These are phyloP conservation scores for Myrmaecium sp. DNA, from an alignment of 2,329 filamentous ascomycete species.

Conservation along the genomic window DNA sequence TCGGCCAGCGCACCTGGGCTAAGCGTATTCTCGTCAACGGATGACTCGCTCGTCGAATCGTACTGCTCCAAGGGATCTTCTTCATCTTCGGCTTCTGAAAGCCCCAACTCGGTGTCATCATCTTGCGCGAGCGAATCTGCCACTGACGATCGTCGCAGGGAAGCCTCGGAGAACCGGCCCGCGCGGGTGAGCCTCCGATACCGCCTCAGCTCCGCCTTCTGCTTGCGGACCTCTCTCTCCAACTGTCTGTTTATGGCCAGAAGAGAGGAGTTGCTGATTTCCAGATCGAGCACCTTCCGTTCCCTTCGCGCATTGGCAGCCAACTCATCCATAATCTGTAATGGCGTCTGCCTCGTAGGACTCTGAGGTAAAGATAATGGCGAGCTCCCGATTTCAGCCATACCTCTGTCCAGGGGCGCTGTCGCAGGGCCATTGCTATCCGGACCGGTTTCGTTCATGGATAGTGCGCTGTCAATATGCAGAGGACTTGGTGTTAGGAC, in stretches of 20 bases:
- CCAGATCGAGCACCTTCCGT: conserved; percentile 85
- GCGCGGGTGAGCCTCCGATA: conserved; percentile 74
- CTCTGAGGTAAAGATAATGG: conserved; percentile 28
- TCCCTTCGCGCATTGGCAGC: conserved; percentile 81
- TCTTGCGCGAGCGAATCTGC: conserved; percentile 23
- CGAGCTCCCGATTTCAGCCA: no score
- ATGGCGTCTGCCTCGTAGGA: conserved; percentile 31
- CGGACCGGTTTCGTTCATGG: conserved; percentile 15
- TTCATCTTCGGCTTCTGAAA: conserved; percentile 14
- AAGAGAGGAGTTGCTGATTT: conserved; percentile 91
- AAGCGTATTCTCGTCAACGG: conserved; percentile 32
- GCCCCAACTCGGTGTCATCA: conserved; percentile 17
- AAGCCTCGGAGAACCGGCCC: conserved; percentile 48
- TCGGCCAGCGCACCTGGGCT: conserved; percentile 24
- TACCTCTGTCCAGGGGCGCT: neutral
- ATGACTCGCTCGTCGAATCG: conserved; percentile 30
- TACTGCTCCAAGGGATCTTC: conserved; percentile 24
- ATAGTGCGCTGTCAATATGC: conserved; percentile 8
- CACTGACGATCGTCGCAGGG: conserved; percentile 20
- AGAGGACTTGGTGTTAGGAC: conserved; percentile 14
- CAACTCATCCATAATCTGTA: conserved; percentile 53
- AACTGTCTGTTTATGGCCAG: conserved; percentile 88
- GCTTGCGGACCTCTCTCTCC: conserved; percentile 80
- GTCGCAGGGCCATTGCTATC: conserved; percentile 12
- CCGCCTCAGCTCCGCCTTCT: conserved; percentile 71